These are phyloP conservation scores for Apiospora sp. DNA, from an alignment of 2,329 filamentous ascomycete species.

Conservation along the genomic window DNA sequence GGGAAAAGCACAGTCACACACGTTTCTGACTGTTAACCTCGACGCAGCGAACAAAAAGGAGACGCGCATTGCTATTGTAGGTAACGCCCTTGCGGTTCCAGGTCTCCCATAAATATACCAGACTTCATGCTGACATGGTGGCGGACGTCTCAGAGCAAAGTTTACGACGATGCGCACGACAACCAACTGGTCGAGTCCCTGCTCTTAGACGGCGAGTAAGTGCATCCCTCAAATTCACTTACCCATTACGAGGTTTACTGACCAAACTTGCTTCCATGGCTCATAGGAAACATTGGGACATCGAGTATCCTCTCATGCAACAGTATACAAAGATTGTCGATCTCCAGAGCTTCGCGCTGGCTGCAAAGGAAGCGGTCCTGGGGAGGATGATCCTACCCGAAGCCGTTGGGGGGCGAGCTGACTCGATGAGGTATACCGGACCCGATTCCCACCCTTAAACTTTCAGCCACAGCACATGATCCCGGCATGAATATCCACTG, in stretches of 20 bases:
- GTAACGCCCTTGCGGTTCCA: neutral
- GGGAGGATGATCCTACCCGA: neutral
- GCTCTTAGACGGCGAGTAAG: neutral
- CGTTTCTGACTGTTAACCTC: neutral
- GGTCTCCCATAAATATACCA: neutral
- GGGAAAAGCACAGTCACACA: neutral
- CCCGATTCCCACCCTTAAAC: neutral
- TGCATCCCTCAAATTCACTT: no score
- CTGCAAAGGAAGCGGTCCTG: neutral
- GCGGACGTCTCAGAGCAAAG: neutral
- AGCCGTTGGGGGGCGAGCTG: neutral
- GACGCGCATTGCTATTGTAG: neutral
- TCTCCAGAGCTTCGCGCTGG: neutral
- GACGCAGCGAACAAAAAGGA: neutral
- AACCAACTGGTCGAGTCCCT: neutral
- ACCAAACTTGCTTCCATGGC: no score
- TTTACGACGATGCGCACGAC: neutral
- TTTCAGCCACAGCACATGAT: neutral
- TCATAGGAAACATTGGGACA: neutral
- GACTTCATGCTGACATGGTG: neutral
- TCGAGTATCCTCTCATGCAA: neutral
- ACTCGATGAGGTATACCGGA: neutral
- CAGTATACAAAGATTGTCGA: neutral
- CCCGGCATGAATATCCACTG: neutral
- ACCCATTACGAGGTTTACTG: no score